Evolutionary conservation across 2,329 filamentous ascomycete species (phyloP).

Genomic region (Colletotrichum tanaceti): DNA sequence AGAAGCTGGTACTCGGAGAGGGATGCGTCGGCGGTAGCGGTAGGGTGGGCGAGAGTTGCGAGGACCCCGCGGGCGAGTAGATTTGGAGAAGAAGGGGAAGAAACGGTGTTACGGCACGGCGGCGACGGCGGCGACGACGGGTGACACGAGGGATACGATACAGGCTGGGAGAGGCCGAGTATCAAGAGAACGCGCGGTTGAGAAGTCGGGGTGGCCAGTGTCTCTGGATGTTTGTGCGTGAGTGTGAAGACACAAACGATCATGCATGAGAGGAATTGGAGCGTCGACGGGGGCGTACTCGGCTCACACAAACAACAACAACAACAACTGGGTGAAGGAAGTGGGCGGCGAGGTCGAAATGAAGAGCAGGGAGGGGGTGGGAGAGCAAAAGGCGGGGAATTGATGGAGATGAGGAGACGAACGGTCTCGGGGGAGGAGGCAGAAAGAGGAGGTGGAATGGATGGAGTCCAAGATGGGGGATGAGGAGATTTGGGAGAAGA

Average conservation of each 20-base stretch:
- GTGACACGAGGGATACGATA: constrained; percentile 35
- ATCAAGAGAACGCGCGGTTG: constrained; percentile 26
- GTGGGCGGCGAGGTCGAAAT: constrained; percentile 42
- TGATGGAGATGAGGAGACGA: constrained; percentile 42
- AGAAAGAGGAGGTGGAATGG: constrained; percentile 40
- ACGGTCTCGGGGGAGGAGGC: constrained; percentile 28
- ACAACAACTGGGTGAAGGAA: constrained; percentile 34
- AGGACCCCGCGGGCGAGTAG: constrained; percentile 13
- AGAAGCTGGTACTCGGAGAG: constrained; percentile 34
- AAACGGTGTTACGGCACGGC: constrained; percentile 28
- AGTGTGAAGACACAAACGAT: constrained; percentile 35
- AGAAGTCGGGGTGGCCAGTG: constrained; percentile 24
- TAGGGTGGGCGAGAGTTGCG: constrained; percentile 12
- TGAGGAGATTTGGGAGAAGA: constrained; percentile 31
- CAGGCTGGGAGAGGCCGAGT: constrained; percentile 27
- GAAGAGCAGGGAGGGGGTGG: constrained; percentile 44
- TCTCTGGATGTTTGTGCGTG: constrained; percentile 36
- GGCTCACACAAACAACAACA: constrained; percentile 29
- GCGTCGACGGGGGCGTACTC: constrained; percentile 27
- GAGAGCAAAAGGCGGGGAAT: constrained; percentile 42
- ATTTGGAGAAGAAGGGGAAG: constrained; percentile 23
- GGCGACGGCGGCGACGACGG: neutral
- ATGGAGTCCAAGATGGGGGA: constrained; percentile 35
- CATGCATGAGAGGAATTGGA: constrained; percentile 33
- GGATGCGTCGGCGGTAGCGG: constrained; percentile 27